These are phyloP conservation scores for Penicillium sp. DNA, from an alignment of 2,329 filamentous ascomycete genomes.

Conservation along the genomic window DNA sequence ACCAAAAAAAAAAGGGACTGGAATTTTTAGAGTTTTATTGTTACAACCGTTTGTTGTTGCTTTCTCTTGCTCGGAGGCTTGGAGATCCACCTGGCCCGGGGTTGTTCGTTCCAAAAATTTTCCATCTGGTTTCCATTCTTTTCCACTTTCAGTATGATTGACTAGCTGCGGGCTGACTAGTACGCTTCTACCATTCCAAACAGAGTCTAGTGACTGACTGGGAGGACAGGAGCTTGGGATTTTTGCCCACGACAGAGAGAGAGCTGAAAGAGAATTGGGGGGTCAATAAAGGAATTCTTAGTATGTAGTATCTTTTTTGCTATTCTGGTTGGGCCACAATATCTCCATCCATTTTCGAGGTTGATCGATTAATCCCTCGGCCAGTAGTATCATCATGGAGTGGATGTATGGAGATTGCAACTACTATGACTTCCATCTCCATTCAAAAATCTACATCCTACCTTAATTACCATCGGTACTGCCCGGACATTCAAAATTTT, in stretches of 20 bases:
- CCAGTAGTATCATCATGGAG: too few species aligned
- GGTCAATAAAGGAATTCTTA: not conserved
- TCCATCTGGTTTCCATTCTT: slow-evolving; percentile 6
- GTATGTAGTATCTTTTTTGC: not conserved
- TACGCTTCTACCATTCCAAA: not conserved
- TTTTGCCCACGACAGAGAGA: not conserved
- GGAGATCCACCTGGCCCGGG: slow-evolving; percentile 13
- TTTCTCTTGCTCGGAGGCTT: not conserved
- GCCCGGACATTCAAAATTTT: not conserved
- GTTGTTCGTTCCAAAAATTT: slow-evolving; percentile 20
- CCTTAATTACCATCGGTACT: not conserved
- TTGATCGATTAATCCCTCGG: not conserved
- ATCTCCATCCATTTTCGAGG: not conserved
- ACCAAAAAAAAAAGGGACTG: slow-evolving; percentile 26
- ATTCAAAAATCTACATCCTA: not conserved
- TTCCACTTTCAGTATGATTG: slow-evolving; percentile 5
- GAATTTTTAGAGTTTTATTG: slow-evolving; percentile 31
- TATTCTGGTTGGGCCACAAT: not conserved
- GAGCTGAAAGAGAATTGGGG: not conserved
- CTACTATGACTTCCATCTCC: not conserved
- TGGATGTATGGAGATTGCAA: not conserved
- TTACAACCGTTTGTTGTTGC: slow-evolving; percentile 26
- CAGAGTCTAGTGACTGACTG: not conserved
- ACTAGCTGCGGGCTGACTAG: not conserved
- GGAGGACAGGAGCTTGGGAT: not conserved